These are phyloP conservation scores for Phlebiopsis gigantea DNA, from an alignment of 768 basidiomycete species.

Conservation along the genomic window DNA sequence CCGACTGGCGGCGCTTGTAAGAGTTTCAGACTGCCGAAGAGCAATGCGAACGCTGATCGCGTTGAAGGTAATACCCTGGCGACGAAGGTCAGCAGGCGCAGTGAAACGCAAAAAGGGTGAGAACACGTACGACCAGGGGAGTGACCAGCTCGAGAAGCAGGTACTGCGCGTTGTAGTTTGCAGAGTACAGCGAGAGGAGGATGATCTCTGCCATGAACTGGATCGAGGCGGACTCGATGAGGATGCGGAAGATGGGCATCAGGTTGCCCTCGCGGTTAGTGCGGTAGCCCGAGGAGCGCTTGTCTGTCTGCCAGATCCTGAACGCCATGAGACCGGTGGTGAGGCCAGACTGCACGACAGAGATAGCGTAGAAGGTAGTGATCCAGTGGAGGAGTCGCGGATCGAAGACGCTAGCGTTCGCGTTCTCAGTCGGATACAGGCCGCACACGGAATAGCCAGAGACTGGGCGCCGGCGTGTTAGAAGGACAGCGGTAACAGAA, in stretches of 20 bases:
- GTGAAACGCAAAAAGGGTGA: background rate
- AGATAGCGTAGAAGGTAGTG: slow-evolving; percentile 15
- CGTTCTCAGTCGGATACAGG: slow-evolving; percentile 9
- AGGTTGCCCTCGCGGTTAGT: slow-evolving; percentile 9
- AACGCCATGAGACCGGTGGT: slow-evolving; percentile 16
- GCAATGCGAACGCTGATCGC: slow-evolving; percentile 16
- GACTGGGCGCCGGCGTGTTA: background rate
- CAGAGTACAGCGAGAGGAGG: slow-evolving; percentile 12
- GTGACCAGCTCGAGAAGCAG: slow-evolving; percentile 13
- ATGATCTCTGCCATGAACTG: slow-evolving; percentile 13
- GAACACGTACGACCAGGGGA: slow-evolving; percentile 14
- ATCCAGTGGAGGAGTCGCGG: slow-evolving; percentile 15
- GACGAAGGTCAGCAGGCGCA: background rate
- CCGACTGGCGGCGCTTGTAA: background rate
- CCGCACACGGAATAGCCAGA: slow-evolving; percentile 17
- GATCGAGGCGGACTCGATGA: slow-evolving; percentile 10
- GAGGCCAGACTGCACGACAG: slow-evolving; percentile 15
- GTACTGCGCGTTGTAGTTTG: slow-evolving; percentile 16
- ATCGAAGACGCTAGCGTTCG: slow-evolving; percentile 12
- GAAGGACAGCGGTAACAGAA: background rate
- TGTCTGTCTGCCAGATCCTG: slow-evolving; percentile 15
- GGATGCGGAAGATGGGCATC: slow-evolving; percentile 16
- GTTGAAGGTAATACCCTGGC: slow-evolving; percentile 16
- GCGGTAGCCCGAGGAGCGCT: slow-evolving; percentile 8
- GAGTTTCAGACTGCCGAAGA: slow-evolving; percentile 7